Conservation (phyloP, 2,329 filamentous ascomycete species). For the Aspergillus unguis region DNA sequence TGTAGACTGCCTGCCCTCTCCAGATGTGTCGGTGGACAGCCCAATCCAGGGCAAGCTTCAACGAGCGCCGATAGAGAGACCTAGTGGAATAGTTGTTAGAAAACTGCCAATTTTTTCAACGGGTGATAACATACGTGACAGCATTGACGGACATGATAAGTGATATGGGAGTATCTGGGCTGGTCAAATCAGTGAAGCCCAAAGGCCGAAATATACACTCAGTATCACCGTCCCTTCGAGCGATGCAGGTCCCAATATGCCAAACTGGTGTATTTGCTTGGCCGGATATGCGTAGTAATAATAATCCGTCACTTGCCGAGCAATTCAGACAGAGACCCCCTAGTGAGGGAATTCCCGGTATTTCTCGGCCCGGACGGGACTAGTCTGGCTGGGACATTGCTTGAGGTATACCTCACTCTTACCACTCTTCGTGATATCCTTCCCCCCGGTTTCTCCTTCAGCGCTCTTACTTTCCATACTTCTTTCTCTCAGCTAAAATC, state of each 20-base stretch:
- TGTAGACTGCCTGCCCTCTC: conserved; percentile 94
- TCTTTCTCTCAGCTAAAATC: not conserved
- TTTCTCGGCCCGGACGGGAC: conserved; percentile 26
- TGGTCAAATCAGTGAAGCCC: too few relatives aligned
- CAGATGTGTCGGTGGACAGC: conserved; percentile 87
- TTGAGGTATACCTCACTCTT: conserved; percentile 15
- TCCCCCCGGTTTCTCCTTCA: conserved; percentile 1
- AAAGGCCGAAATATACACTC: not conserved
- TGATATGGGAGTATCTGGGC: not conserved
- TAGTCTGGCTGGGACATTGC: conserved; percentile 4
- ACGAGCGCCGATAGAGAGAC: conserved; percentile 80
- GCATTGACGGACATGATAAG: conserved; percentile 36
- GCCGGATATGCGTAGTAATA: conserved; percentile 33
- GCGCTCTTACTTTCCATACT: not conserved
- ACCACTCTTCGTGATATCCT: conserved; percentile 13
- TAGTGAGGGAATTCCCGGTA: conserved; percentile 28
- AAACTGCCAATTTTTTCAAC: conserved; percentile 3
- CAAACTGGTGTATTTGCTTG: conserved; percentile 15
- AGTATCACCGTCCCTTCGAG: not conserved
- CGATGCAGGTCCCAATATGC: conserved; percentile 17
- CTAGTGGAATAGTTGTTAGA: conserved; percentile 36
- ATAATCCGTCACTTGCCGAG: conserved; percentile 31
- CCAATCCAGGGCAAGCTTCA: conserved; percentile 96
- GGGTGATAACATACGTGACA: conserved; percentile 35
- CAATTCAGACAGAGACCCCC: conserved; percentile 15